Percentiles rank a stretch among this genome's conserved stretches.
phyloP scores from a whole-genome alignment of 1,139 yeast species.

The Candida sanyaensis region DNA sequence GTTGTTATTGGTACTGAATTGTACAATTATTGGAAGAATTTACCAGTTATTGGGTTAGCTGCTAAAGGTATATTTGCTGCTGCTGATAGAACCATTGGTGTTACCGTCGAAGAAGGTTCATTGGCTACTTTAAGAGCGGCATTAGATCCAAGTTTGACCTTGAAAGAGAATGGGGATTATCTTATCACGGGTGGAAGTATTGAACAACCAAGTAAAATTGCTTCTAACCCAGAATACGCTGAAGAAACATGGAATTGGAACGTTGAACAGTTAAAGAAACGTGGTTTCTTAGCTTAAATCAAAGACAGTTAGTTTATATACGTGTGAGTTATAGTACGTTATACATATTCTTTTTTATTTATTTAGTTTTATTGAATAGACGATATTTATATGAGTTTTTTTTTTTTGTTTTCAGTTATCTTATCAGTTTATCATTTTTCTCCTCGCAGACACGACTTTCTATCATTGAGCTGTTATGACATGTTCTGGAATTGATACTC shows the following conservation, averaged over 20 bases:
- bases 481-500: background rate
- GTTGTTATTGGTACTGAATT: constrained; percentile 37
- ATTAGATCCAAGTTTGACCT: constrained; percentile 28
- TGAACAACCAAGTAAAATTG: constrained; percentile 25
- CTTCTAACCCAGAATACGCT: constrained; percentile 23
- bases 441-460: too few relatives aligned
- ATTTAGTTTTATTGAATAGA: background rate
- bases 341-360: background rate
- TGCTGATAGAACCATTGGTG: constrained; percentile 23
- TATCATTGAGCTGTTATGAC: background rate
- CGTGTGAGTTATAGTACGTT: too few relatives aligned
- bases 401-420: background rate
- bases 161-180: constrained; percentile 35
- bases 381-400: background rate
- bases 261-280: constrained; percentile 23
- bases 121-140: constrained; percentile 37
- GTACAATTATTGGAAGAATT: constrained; percentile 31
- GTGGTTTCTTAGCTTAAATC: constrained; percentile 18
- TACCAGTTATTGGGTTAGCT: constrained; percentile 23
- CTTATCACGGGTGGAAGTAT: constrained; percentile 36
- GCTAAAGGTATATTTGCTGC: constrained; percentile 17
- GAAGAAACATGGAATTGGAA: constrained; percentile 35
- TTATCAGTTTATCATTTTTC: background rate
- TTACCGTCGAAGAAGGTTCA: constrained; percentile 37
- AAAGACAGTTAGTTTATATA: background rate